These are phyloP conservation scores for Phaeomoniella chlamydospora DNA, from an alignment of 2,329 filamentous ascomycete genomes.

Conservation along the genomic window DNA sequence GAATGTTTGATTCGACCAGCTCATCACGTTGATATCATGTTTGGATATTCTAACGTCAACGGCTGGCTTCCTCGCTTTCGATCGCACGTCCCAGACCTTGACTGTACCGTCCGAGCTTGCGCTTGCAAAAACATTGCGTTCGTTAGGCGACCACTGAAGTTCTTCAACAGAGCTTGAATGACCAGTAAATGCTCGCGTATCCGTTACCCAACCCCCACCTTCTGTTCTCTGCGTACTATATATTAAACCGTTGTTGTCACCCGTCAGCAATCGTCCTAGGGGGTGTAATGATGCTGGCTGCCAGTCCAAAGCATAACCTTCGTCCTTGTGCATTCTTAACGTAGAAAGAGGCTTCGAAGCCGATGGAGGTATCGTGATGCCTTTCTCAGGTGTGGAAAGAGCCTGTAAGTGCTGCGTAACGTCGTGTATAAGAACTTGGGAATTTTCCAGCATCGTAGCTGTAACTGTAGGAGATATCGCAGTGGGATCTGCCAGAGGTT, in stretches of 20 bases:
- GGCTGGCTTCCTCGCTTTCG: slow-evolving; percentile 77
- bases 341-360: slow-evolving; percentile 83
- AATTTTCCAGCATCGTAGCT: slow-evolving; percentile 83
- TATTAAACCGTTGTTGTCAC: slow-evolving; percentile 81
- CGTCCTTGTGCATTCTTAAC: slow-evolving; percentile 77
- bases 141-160: slow-evolving; percentile 88
- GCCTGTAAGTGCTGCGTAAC: slow-evolving; percentile 77
- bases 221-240: slow-evolving; percentile 77
- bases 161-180: slow-evolving; percentile 84
- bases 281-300: slow-evolving; percentile 54
- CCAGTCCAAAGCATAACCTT: slow-evolving; percentile 98
- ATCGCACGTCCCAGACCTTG: slow-evolving; percentile 88
- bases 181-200: slow-evolving; percentile 61
- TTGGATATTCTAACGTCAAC: slow-evolving; percentile 72
- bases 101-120: slow-evolving; percentile 88
- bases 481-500: slow-evolving; percentile 46
- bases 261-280: slow-evolving; percentile 74
- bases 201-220: slow-evolving; percentile 78
- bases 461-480: slow-evolving; percentile 68
- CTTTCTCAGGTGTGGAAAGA: slow-evolving; percentile 68
- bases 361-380: slow-evolving; percentile 61
- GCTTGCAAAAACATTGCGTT: slow-evolving; percentile 87
- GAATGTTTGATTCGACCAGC: slow-evolving; percentile 77
- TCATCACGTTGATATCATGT: slow-evolving; percentile 89
- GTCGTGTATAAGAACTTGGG: slow-evolving; percentile 83